These are phyloP conservation scores for Leavenworthia alabamica DNA, from an alignment of 345 rosid species.

Conservation along the genomic window DNA sequence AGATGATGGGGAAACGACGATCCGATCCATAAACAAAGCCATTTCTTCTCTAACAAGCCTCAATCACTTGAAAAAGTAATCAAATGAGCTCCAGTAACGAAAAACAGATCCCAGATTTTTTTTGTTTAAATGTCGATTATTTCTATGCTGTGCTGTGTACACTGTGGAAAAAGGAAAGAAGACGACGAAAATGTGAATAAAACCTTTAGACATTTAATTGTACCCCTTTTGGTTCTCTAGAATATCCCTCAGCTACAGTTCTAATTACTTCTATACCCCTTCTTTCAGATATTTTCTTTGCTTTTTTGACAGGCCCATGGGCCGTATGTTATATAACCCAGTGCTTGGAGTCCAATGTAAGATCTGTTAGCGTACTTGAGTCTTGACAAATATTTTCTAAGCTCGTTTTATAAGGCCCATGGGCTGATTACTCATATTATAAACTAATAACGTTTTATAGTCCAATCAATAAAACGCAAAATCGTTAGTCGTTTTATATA, in stretches of 20 bases:
- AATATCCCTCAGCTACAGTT: neutral
- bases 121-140: constrained; percentile 6
- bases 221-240: neutral
- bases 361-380: neutral
- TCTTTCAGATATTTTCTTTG: neutral
- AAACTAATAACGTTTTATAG: neutral
- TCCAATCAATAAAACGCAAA: neutral
- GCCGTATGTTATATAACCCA: neutral
- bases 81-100: neutral
- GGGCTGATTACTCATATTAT: too few relatives aligned
- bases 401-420: too few relatives aligned
- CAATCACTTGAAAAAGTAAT: neutral
- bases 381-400: too few relatives aligned
- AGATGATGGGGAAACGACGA: constrained; percentile 25
- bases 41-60: constrained; percentile 20
- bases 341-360: neutral
- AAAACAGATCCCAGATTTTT: neutral
- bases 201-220: neutral
- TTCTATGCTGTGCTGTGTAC: constrained; percentile 4
- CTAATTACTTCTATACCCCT: constrained; percentile 11
- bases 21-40: constrained; percentile 41
- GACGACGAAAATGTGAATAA: neutral
- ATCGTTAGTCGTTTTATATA: neutral
- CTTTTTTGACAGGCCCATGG: constrained; percentile 8
- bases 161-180: neutral